These are phyloP conservation scores for Pseudogymnoascus sp. DNA, from an alignment of 2,329 filamentous ascomycete genomes.

Conservation along the genomic window DNA sequence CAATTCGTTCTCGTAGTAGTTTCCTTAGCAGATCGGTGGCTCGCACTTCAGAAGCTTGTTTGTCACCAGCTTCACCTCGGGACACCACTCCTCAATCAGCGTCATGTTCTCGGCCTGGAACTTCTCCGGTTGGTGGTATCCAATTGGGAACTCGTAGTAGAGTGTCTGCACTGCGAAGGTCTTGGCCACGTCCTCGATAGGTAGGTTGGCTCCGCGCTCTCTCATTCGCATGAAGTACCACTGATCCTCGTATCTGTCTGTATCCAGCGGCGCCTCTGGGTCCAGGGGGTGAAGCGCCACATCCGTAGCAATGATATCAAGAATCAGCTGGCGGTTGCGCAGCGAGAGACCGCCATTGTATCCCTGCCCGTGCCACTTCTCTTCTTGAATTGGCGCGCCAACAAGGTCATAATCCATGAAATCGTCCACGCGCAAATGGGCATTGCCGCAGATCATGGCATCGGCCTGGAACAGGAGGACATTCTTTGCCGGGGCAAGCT, in stretches of 20 bases:
- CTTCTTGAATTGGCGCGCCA: slow-evolving; percentile 27
- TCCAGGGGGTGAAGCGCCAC: slow-evolving; percentile 19
- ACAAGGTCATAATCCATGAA: slow-evolving; percentile 28
- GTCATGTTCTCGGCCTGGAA: slow-evolving; percentile 20
- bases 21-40: slow-evolving; percentile 2
- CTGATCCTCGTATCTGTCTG: slow-evolving; percentile 22
- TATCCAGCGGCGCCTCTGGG: slow-evolving; percentile 17
- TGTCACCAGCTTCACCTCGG: slow-evolving; percentile 17
- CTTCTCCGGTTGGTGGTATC: slow-evolving; percentile 14
- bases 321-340: slow-evolving; percentile 27
- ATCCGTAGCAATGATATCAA: slow-evolving; percentile 17
- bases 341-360: slow-evolving; percentile 28
- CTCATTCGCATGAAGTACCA: slow-evolving; percentile 25
- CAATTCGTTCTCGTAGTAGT: neutral
- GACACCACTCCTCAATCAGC: slow-evolving; percentile 27
- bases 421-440: slow-evolving; percentile 20
- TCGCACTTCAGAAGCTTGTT: slow-evolving; percentile 7
- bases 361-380: slow-evolving; percentile 13
- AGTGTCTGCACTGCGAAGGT: slow-evolving; percentile 19
- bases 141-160: slow-evolving; percentile 14
- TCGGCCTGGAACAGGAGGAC: slow-evolving; percentile 28
- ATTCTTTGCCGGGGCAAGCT: slow-evolving; percentile 26
- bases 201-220: slow-evolving; percentile 19
- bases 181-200: slow-evolving; percentile 15
- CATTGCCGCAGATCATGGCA: slow-evolving; percentile 25